Conservation (phyloP, 2,329 filamentous ascomycete species). For the Alternaria incomplexa region DNA sequence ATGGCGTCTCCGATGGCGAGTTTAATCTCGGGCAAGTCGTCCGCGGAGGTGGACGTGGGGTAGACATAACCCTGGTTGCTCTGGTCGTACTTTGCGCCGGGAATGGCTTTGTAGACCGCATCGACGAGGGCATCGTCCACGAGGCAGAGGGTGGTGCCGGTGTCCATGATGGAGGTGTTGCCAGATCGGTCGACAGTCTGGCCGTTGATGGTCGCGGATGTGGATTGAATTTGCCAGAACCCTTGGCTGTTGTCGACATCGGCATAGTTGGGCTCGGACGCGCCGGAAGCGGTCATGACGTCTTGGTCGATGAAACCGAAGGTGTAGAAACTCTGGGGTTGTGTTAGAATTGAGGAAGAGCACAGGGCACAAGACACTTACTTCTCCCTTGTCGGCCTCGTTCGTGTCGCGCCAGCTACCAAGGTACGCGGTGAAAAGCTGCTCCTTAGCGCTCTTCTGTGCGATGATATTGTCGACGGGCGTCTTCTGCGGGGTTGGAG, state of each 20-base stretch:
- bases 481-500: constrained; percentile 57
- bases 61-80: constrained; percentile 61
- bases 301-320: constrained; percentile 63
- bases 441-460: constrained; percentile 11
- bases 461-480: constrained; percentile 61
- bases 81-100: constrained; percentile 56
- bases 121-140: constrained; percentile 60
- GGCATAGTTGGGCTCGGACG: constrained; percentile 61
- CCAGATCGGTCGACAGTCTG: constrained; percentile 35
- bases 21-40: constrained; percentile 21
- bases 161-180: constrained; percentile 64
- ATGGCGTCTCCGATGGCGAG: constrained; percentile 27
- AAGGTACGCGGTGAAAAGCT: constrained; percentile 26
- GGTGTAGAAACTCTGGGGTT: constrained; percentile 26
- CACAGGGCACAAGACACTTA: not conserved
- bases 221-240: constrained; percentile 66
- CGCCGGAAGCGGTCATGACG: constrained; percentile 54
- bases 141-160: constrained; percentile 70
- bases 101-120: constrained; percentile 65
- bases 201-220: constrained; percentile 57
- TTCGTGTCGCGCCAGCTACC: constrained; percentile 26
- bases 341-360: not conserved
- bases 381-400: constrained; percentile 25
- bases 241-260: constrained; percentile 62
- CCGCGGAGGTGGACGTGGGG: constrained; percentile 47